Evolutionary conservation across 345 rosid species (phyloP), one percentile per base, ranked within the genome.

Genomic region (Alliaria petiolata): DNA sequence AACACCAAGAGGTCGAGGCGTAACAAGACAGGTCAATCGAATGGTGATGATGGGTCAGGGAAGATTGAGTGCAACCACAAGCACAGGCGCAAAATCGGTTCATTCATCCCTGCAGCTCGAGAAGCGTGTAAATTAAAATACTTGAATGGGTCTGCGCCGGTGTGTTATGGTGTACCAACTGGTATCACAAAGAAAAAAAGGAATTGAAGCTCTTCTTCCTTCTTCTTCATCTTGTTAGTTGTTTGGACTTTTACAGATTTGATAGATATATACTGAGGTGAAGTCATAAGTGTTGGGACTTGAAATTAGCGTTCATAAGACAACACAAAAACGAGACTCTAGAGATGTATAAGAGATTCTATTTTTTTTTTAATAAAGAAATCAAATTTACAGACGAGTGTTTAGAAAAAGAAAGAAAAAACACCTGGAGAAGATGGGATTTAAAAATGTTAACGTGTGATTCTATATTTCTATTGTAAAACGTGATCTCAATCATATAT

Each of bases 91-190:
- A 91, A 68, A 65, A 81, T 95, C 7, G 96, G 91, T 35, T 85
- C 95, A 0, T 88, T 91, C 65, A 90, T 91, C 79, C 84, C 86
- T 4, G 83, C 51, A 44, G 96, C 97, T 51, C 85, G 97, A 9
- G 90, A 89, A 46, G 88, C 83, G 14, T 91, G 97, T 76, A 82
- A 68, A 7, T 84, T 95, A 17, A 88, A 84, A 1, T 84, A 79
- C 80, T 74, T 95, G 76, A 89, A 84, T 11, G 99, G 99, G 33
- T 97, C 97, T n/a, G 78, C 98, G 0, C 98, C 98, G 0, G 98
- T 93, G 0, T 93, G 98, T 60, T 90, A 93, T 46, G 98, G 98
- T 22, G 95, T 93, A 53, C 96, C 97, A 4, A 93, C 97, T 3
- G 86, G 91, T 52, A 93, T 93, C 50, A 69, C 80, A 22, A 84